These are phyloP conservation scores for Spizellomyces sp. DNA, from an alignment of 192 early-diverging fungal species.

Conservation along the genomic window DNA sequence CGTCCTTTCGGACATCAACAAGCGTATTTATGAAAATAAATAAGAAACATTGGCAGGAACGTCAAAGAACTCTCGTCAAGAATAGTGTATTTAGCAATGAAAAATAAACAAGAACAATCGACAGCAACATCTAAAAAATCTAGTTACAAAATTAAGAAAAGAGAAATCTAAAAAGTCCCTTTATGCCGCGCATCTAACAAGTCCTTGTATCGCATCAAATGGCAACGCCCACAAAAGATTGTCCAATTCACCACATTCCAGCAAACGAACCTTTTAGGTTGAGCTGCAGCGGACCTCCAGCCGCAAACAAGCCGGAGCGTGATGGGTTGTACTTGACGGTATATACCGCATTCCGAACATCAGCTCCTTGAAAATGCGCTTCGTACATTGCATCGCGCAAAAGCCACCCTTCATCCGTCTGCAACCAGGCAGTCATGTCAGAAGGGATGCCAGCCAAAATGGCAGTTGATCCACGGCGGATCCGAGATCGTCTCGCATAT, in stretches of 20 bases:
- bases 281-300: constrained; percentile 65
- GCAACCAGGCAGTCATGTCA: constrained; percentile 21
- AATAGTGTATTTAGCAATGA: no score
- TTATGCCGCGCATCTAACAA: no score
- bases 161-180: no score
- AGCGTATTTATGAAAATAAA: no score
- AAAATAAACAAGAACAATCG: no score
- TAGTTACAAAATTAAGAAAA: no score
- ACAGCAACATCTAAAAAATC: no score
- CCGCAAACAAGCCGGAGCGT: constrained; percentile 54
- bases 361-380: constrained; percentile 48
- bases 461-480: constrained; percentile 11
- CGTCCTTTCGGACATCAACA: no score
- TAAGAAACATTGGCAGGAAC: no score
- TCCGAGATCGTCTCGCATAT: background rate
- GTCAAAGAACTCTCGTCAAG: no score
- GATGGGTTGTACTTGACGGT: constrained; percentile 50
- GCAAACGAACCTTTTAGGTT: constrained; percentile 41
- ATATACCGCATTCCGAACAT: constrained; percentile 65
- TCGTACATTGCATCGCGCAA: constrained; percentile 49
- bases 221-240: background rate
- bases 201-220: no score
- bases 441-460: constrained; percentile 19
- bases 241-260: background rate
- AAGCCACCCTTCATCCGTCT: constrained; percentile 56